These are phyloP conservation scores for Spencermartinsiella ligniputridi DNA, from an alignment of 1,139 yeast genomes.

Conservation along the genomic window DNA sequence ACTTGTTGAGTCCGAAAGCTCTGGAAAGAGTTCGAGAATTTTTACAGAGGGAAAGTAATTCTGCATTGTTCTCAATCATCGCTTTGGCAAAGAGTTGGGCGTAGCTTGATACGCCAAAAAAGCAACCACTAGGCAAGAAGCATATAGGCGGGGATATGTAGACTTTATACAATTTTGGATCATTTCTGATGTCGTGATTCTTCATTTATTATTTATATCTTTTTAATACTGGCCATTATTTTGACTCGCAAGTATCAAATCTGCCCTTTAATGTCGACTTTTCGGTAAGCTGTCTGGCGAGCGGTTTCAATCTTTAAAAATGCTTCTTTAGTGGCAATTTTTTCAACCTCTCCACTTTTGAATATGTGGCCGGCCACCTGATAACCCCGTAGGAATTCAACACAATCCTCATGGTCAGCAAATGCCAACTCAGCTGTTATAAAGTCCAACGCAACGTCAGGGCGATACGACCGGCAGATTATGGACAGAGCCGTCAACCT, in stretches of 20 bases:
- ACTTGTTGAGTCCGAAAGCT: conserved; percentile 52
- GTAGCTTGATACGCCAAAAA: neutral
- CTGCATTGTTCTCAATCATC: conserved; percentile 33
- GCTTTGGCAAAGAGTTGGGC: conserved; percentile 28
- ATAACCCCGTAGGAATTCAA: conserved; percentile 41
- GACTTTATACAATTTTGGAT: too few relatives aligned
- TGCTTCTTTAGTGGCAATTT: conserved; percentile 39
- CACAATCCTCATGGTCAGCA: conserved; percentile 33
- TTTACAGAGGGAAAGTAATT: conserved; percentile 42
- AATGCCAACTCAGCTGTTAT: conserved; percentile 48
- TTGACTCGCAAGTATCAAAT: too few relatives aligned
- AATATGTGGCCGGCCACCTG: conserved; percentile 39
- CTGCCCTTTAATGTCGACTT: conserved; percentile 92
- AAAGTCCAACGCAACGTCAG: conserved; percentile 43
- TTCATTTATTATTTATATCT: too few relatives aligned
- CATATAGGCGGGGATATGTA: neutral
- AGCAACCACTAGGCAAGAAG: neutral
- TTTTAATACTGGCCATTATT: too few relatives aligned
- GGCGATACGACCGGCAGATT: conserved; percentile 59
- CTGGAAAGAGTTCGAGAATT: conserved; percentile 58
- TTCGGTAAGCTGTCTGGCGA: conserved; percentile 46
- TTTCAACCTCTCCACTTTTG: neutral
- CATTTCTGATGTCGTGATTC: too few relatives aligned
- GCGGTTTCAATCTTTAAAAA: conserved; percentile 44
- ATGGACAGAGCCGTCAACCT: conserved; percentile 56